Evolutionary conservation across 1,284 basidiomycete species (phyloP).

Genomic region (Waitea zeae): DNA sequence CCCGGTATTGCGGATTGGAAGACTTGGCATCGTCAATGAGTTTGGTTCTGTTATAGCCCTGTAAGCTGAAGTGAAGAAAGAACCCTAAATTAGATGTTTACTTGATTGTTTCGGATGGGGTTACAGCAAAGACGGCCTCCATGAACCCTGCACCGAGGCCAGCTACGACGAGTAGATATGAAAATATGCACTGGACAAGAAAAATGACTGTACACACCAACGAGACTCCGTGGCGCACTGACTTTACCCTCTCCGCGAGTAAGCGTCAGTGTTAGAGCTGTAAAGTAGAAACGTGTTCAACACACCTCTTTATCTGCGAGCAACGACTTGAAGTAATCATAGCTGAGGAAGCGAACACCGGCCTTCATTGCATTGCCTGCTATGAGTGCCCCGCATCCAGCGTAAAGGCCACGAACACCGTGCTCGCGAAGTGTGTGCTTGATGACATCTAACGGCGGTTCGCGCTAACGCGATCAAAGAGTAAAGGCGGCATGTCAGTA

Average conservation of each 20-base stretch:
- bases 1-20: constrained; percentile 70
- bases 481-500: background rate
- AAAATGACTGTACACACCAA: constrained; percentile 33
- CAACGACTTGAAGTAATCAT: constrained; percentile 82
- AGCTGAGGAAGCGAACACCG: constrained; percentile 87
- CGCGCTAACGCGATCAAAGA: constrained; percentile 22
- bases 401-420: constrained; percentile 67
- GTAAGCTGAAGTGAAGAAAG: background rate
- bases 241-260: constrained; percentile 60
- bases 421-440: constrained; percentile 53
- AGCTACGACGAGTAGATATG: constrained; percentile 24
- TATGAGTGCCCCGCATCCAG: constrained; percentile 74
- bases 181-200: constrained; percentile 1
- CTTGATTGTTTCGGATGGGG: constrained; percentile 98
- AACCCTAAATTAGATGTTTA: too few relatives aligned
- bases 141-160: constrained; percentile 91
- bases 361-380: constrained; percentile 88
- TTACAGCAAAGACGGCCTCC: constrained; percentile 91
- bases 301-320: constrained; percentile 71
- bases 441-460: constrained; percentile 54
- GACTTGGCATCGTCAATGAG: constrained; percentile 90
- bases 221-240: constrained; percentile 65
- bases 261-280: constrained; percentile 4
- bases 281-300: constrained; percentile 3
- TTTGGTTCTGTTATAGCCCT: constrained; percentile 60